Base-by-base conservation (phyloP, 2,329 filamentous ascomycete species). In the Neoascochyta sp. region DNA sequence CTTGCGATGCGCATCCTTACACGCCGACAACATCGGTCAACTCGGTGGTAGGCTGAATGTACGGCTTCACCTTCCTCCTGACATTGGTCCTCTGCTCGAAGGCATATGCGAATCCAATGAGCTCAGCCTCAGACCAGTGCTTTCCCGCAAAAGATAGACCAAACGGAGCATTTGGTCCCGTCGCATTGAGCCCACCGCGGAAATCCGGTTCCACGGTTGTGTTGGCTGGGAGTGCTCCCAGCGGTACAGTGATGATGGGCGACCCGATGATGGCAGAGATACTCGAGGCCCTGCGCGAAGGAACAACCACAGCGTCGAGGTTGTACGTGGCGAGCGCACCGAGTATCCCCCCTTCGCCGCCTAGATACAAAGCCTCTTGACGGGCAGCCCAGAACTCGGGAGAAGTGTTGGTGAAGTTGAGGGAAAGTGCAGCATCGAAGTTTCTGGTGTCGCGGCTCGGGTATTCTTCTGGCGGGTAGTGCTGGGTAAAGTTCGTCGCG, bases 61-160 rank as follows among this genome's bases (percentile, higher is more conserved):
- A 71, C 16, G 72, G 70, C 56, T 66, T 61, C 2, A 74, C 60
- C 37, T 65, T 66, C 22, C 58, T 46, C 27, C 76, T 62, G 8
- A 69, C 64, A 47, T 62, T 57, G 3, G 72, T 81, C 41, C 68
- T 64, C 63, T 82, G 76, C 64, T 86, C 81, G 58, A 78, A 83
- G 4, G 77, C 80, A 65, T 81, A 84, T 5, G 80, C 81, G 50
- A 79, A 71, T 0, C 74, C 75, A 34, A 86, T 75, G 43, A 86
- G 49, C 16, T 60, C 67, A 46, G 73, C 74, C 55, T 86, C 81
- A 19, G 68, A 74, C 64, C 75, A 86, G 27, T 68, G 69, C 3
- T 60, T 58, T 0, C 80, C 82, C 24, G 83, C 62, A 45, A 85
- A 84, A 6, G 69, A 69, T 8, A 86, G 60, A 0, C 81, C 81